These are phyloP conservation scores for Epichloe gansuensis DNA, from an alignment of 2,329 filamentous ascomycete genomes.

Conservation along the genomic window DNA sequence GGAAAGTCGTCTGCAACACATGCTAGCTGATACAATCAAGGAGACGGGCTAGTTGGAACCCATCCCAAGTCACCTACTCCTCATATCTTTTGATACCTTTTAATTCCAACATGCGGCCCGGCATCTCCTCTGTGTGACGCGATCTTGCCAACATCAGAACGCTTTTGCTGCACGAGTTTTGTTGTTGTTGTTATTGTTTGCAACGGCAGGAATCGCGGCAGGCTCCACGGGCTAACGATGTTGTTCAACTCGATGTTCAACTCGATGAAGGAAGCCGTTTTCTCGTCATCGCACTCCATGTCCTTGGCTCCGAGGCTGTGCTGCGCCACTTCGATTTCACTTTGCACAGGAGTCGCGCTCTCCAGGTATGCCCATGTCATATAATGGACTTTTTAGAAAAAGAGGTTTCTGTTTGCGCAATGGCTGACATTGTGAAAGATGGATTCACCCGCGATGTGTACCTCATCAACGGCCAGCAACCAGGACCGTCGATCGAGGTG, in stretches of 20 bases:
- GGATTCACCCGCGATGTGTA: slow-evolving; percentile 6
- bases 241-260: not conserved
- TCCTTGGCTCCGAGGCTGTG: not conserved
- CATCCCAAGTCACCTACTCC: not conserved
- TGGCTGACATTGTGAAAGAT: not conserved
- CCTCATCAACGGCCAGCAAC: slow-evolving; percentile 8
- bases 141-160: too few relatives aligned
- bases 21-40: not conserved
- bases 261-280: not conserved
- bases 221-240: not conserved
- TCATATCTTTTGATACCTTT: too few relatives aligned
- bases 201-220: not conserved
- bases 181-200: not conserved
- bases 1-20: not conserved
- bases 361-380: slow-evolving; percentile 1
- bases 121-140: too few relatives aligned
- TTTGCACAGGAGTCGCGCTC: not conserved
- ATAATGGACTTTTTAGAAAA: too few relatives aligned
- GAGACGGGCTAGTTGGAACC: not conserved
- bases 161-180: not conserved
- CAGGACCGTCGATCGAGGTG: slow-evolving; percentile 7
- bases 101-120: too few relatives aligned
- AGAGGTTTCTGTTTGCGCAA: not conserved
- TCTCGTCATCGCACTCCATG: not conserved
- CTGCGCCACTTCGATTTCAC: slow-evolving; percentile 3